Evolutionary conservation across 129 eudicot species (phyloP).

Genomic region (Calendula officinalis): DNA sequence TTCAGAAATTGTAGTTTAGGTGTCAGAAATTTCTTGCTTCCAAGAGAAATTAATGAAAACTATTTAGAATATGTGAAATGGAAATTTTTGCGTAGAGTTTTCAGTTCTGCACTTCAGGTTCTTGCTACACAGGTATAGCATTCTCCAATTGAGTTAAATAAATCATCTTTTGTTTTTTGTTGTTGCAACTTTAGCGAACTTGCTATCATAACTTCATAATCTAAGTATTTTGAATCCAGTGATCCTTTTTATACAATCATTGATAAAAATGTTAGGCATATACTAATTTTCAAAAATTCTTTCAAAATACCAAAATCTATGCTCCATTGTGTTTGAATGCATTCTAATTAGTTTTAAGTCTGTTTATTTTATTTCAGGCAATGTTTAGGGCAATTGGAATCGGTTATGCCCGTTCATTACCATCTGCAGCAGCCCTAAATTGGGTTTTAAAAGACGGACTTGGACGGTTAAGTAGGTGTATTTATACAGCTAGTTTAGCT

Average conservation of each 20-base stretch:
- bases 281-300: too few relatives aligned
- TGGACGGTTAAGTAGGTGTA: constrained; percentile 85
- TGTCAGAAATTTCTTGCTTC: constrained; percentile 68
- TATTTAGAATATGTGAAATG: constrained; percentile 87
- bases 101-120: constrained; percentile 95
- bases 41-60: constrained; percentile 57
- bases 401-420: constrained; percentile 82
- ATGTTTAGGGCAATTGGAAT: constrained; percentile 98
- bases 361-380: constrained; percentile 48
- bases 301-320: neutral
- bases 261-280: too few relatives aligned
- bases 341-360: neutral
- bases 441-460: constrained; percentile 99
- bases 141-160: neutral
- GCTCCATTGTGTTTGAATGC: neutral
- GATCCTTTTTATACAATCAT: neutral
- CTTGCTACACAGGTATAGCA: constrained; percentile 87
- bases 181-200: neutral
- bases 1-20: constrained; percentile 37
- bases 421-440: constrained; percentile 92
- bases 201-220: neutral
- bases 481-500: constrained; percentile 86
- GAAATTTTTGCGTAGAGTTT: constrained; percentile 92
- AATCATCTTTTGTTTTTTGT: neutral
- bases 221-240: neutral